A percentile compares a stretch with the other conserved stretches of the same genome.
phyloP scores from a whole-genome alignment of 768 basidiomycete genomes.

The Termitomyces heimii region DNA sequence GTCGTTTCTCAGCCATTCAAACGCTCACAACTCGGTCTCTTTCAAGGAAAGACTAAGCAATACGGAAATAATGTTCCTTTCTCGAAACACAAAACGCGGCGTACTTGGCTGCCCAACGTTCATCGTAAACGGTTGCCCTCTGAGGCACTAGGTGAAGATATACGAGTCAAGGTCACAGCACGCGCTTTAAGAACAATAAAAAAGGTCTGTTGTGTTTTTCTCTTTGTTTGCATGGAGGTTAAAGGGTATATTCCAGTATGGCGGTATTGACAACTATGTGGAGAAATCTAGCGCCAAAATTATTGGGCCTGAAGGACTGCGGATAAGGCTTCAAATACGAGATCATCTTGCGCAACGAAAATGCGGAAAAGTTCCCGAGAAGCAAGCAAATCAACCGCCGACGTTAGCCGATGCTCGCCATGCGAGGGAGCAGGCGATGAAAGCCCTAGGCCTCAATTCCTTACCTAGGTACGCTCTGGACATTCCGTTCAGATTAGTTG shows the following conservation, averaged over 20 bases:
- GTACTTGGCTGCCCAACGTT: conserved; percentile 86
- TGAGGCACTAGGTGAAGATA: conserved; percentile 48
- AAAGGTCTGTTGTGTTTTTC: conserved; percentile 45
- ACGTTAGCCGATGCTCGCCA: conserved; percentile 14
- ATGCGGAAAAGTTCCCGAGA: not conserved
- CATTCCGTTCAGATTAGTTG: not conserved
- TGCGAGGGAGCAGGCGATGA: conserved; percentile 18
- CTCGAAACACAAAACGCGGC: conserved; percentile 82
- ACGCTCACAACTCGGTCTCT: conserved; percentile 74
- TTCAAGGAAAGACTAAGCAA: conserved; percentile 74
- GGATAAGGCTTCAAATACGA: conserved; percentile 35
- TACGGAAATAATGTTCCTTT: conserved; percentile 89
- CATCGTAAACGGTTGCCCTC: conserved; percentile 72
- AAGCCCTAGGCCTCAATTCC: conserved; percentile 18
- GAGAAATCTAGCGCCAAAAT: conserved; percentile 34
- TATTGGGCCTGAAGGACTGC: conserved; percentile 41
- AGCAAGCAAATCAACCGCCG: not conserved
- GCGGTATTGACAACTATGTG: conserved; percentile 70
- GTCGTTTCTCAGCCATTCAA: conserved; percentile 69
- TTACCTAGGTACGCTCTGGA: conserved; percentile 8
- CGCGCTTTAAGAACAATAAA: conserved; percentile 77
- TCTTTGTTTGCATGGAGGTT: not conserved
- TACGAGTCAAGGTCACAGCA: conserved; percentile 70
- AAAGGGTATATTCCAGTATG: conserved; percentile 34
- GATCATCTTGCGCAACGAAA: conserved; percentile 9